Conservation (phyloP, 2,329 filamentous ascomycete species). For the Furcasterigmium sp. region DNA sequence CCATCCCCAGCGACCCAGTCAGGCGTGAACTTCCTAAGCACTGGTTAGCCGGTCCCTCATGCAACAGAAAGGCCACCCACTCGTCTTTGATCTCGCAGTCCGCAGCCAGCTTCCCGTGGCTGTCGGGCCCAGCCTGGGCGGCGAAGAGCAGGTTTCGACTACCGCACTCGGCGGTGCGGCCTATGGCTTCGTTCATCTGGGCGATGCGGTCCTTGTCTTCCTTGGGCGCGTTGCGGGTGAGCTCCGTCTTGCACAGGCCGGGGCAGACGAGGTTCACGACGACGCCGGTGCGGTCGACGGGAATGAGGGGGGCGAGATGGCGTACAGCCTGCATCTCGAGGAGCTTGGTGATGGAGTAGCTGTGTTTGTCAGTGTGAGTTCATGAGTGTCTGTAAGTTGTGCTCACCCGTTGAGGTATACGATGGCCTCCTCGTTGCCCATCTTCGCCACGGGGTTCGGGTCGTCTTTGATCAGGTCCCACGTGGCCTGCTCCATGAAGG, state of each 20-base stretch:
- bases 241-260: conserved; percentile 20
- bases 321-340: conserved; percentile 18
- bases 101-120: conserved; percentile 18
- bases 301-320: conserved; percentile 18
- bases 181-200: conserved; percentile 5
- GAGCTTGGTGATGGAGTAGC: conserved; percentile 22
- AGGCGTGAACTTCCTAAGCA: conserved; percentile 5
- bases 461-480: not conserved
- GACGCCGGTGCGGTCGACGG: conserved; percentile 20
- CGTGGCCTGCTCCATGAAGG: conserved; percentile 15
- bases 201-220: not conserved
- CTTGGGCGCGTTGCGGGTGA: conserved; percentile 2
- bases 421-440: not conserved
- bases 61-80: conserved; percentile 5
- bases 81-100: conserved; percentile 18
- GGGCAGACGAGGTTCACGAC: conserved; percentile 24
- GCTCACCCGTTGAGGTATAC: not conserved
- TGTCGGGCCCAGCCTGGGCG: conserved; percentile 16
- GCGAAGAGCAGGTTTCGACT: conserved; percentile 21
- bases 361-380: not conserved
- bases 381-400: not conserved
- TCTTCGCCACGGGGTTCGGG: not conserved
- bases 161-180: conserved; percentile 18
- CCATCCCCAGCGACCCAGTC: conserved; percentile 16
- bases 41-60: not conserved